Percentiles rank a stretch among this genome's conserved stretches.
Conservation (phyloP, 495 filamentous ascomycete genomes). For the Penicillium soppii region DNA sequence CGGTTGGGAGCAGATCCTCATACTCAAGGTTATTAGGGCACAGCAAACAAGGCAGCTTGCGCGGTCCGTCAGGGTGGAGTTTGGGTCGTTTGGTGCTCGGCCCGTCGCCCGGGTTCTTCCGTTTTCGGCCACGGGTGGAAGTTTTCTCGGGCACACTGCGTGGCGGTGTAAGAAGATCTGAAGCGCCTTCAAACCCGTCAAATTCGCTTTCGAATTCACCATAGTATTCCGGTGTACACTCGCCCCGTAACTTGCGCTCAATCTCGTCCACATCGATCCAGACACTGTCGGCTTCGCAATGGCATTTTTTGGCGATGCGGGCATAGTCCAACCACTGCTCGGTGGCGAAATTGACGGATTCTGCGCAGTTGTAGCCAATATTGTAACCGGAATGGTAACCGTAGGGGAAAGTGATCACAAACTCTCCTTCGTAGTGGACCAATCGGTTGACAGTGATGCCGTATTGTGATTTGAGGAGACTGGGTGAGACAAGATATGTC, state of each 20-base stretch:
- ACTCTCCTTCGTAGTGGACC: slow-evolving; percentile 96
- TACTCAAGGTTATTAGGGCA: slow-evolving; percentile 91
- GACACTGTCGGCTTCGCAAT: slow-evolving; percentile 94
- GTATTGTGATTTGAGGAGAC: slow-evolving; percentile 78
- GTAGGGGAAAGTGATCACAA: slow-evolving; percentile 97
- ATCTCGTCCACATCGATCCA: slow-evolving; percentile 97
- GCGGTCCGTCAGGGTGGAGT: slow-evolving; percentile 64
- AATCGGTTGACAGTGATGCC: slow-evolving; percentile 93
- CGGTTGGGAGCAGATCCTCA: slow-evolving; percentile 81
- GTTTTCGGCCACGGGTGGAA: slow-evolving; percentile 58
- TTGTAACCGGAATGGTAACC: slow-evolving; percentile 99
- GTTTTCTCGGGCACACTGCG: slow-evolving; percentile 66
- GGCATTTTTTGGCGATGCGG: slow-evolving; percentile 94
- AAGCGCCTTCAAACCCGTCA: slow-evolving; percentile 58
- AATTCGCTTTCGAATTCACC: slow-evolving; percentile 69
- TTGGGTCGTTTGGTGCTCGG: slow-evolving; percentile 73
- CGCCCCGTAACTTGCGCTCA: slow-evolving; percentile 88
- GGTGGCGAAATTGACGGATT: slow-evolving; percentile 97
- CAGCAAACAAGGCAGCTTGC: slow-evolving; percentile 83
- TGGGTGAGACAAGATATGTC: slow-evolving; percentile 94
- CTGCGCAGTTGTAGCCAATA: slow-evolving; percentile 96
- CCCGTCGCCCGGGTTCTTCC: slow-evolving; percentile 58
- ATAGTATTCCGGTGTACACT: slow-evolving; percentile 85
- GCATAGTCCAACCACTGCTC: slow-evolving; percentile 93
- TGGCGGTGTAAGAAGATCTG: slow-evolving; percentile 77